Base-by-base conservation (phyloP, 2,329 filamentous ascomycete species). In the Atkinsonella hypoxylon region DNA sequence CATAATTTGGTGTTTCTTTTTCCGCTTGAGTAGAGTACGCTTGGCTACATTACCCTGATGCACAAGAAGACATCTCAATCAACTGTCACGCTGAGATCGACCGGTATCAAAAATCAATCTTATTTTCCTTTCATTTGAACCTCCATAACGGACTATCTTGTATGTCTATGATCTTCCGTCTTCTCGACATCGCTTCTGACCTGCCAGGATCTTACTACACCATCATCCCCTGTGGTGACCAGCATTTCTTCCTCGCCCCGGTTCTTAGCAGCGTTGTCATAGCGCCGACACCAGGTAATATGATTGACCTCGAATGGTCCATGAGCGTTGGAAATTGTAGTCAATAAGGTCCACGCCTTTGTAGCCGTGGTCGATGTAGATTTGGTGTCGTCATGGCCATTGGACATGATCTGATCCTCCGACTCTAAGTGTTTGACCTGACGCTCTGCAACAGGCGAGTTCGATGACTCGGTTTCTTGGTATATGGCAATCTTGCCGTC, bases 241-340 rank as follows among this genome's bases (percentile, higher is more conserved):
- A 98, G 73, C 64, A 96, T 85, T 69, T 97, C 91, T 59, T 95
- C 88, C 22, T 72, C 65, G 3, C 75, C 73, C 49, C 67, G 74
- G 55, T 69, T 73, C 62, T 75, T 75, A 1, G 68, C 67, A 1
- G 71, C 83, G 47, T 75, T 74, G 64, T 95, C 89, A 51, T 81
- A 85, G 51, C 90, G 76, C 58, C 77, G 79, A 57, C 89, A 89
- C 93, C 93, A 98, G 2, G 80, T 82, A 46, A 93, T 78, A 66
- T 96, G 89, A 61, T 98, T 98, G 56, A 97, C 77, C 68, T 98
- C 93, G 62, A 91, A 96, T 2, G 94, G 87, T 1, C 89, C 90
- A 64, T 98, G 93, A 2, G 84, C 87, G 34, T 83, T 83, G 45
- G 83, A 75, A 1, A 86, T 63, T n/a, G 78, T 77, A 0, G 81